Conservation (phyloP, 2,329 filamentous ascomycete species). For the Paecilomyces dactylethromorphus region DNA sequence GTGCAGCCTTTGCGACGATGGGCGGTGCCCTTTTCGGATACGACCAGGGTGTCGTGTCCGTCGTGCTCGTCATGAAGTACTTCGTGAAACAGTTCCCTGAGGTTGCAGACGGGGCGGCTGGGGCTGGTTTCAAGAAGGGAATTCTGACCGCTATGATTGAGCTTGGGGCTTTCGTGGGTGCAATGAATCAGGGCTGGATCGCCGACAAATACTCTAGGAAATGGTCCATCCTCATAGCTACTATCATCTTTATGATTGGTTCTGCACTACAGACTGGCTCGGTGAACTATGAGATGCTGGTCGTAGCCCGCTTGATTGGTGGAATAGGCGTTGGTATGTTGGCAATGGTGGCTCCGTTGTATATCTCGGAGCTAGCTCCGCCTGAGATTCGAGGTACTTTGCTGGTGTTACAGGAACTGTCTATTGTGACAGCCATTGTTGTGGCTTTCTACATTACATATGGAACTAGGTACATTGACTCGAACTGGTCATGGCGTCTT, state of each 20-base stretch:
- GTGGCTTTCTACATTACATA: slow-evolving; percentile 16
- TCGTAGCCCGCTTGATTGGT: slow-evolving; percentile 30
- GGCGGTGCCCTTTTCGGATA: slow-evolving; percentile 52
- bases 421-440: slow-evolving; percentile 9
- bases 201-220: slow-evolving; percentile 39
- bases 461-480: slow-evolving; percentile 25
- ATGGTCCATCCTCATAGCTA: slow-evolving; percentile 27
- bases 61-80: slow-evolving; percentile 42
- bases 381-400: slow-evolving; percentile 21
- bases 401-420: slow-evolving; percentile 10
- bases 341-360: slow-evolving; percentile 30
- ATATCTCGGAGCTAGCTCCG: slow-evolving; percentile 27
- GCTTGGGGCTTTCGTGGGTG: slow-evolving; percentile 33
- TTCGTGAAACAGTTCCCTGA: slow-evolving; percentile 35
- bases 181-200: slow-evolving; percentile 33
- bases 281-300: slow-evolving; percentile 17
- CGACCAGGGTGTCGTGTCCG: slow-evolving; percentile 51
- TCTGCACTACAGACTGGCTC: slow-evolving; percentile 33
- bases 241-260: slow-evolving; percentile 36
- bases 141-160: slow-evolving; percentile 44
- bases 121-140: slow-evolving; percentile 21
- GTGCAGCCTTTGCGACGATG: slow-evolving; percentile 43
- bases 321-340: slow-evolving; percentile 34
- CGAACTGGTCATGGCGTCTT: slow-evolving; percentile 33
- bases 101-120: slow-evolving; percentile 28